Base-by-base conservation (phyloP, 164 flowering plant genomes). In the Chimonanthus praecox region DNA sequence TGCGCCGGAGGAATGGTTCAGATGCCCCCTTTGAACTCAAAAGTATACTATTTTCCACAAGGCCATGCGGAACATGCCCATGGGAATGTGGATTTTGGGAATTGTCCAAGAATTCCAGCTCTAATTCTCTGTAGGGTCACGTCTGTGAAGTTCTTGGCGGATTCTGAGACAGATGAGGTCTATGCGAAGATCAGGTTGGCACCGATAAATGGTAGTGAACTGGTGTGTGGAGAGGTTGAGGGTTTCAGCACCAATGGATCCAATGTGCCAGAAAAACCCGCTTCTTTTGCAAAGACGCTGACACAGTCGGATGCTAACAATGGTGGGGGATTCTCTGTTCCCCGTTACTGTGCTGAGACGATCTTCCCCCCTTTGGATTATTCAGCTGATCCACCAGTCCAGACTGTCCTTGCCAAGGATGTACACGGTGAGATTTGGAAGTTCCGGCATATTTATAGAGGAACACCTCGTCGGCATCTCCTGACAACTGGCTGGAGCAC, bases 241-340 rank as follows among this genome's bases (percentile, higher is more conserved):
- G 79, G 62, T 64, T 4, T 5, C 47, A 83, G 75, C 5, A 62
- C 10, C 47, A 73, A 64, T 64, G 82, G 78, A 7, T 11, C 73
- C 4, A 90, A 85, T 13, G 72, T 71, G 43, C 65, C 64, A 2
- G 94, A 88, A 64, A 95, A 92, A 47, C 90, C 92, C 4, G 80
- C 94, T 0, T 93, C 94, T 2, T 95, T 95, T 71, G 96, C 98
- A 0, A 95, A 95, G 86, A 95, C 98, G 0, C 76, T 95, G 80
- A 95, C 99, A 0, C 99, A 95, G 67, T 93, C 98, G 4, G 99
- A 95, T 78, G 99, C 99, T 4, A 95, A 95, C 77, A 95, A 95
- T 68, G 99, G 99, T 48, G 99, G 99, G 0, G 99, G 98, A 0
- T 93, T 95, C 79, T 95, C 99, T 2, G 99, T 93, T 51, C 99